Evolutionary conservation across 2,329 filamentous ascomycete species (phyloP).

Genomic region (Hypomyces perniciosus): DNA sequence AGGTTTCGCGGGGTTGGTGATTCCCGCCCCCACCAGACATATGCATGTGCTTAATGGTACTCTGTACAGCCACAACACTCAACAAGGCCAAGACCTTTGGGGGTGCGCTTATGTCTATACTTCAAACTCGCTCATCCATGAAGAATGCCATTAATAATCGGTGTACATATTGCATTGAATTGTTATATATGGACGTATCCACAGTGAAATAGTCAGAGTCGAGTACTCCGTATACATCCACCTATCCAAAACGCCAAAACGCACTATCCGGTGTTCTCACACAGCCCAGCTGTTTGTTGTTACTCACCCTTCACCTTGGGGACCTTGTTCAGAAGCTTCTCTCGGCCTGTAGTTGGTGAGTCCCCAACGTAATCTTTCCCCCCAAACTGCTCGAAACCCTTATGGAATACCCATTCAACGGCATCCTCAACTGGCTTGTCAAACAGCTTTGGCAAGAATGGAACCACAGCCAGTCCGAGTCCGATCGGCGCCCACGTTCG

Average conservation of each 20-base stretch:
- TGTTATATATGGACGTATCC: not conserved
- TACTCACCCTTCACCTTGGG: constrained; percentile 43
- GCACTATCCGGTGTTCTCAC: not conserved
- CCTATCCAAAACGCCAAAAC: constrained; percentile 1
- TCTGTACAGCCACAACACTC: no score
- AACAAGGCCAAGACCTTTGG: no score
- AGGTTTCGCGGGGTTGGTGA: no score
- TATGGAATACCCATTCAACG: constrained; percentile 86
- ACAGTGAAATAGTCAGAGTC: not conserved
- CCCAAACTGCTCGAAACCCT: constrained; percentile 67
- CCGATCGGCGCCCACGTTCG: constrained; percentile 90
- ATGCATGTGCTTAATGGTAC: no score
- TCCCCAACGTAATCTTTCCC: constrained; percentile 53
- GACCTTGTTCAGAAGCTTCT: constrained; percentile 33
- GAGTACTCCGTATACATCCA: constrained; percentile 2
- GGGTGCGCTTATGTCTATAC: no score
- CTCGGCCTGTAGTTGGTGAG: constrained; percentile 47
- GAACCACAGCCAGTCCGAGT: constrained; percentile 69
- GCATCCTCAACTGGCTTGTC: constrained; percentile 89
- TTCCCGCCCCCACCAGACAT: no score
- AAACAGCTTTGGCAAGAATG: constrained; percentile 77
- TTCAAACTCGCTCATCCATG: no score
- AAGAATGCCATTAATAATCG: no score
- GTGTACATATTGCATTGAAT: not conserved
- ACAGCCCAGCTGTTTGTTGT: not conserved